Conservation (phyloP, 176 grass and related monocot genomes). For the Chrysopogon serrulatus region DNA sequence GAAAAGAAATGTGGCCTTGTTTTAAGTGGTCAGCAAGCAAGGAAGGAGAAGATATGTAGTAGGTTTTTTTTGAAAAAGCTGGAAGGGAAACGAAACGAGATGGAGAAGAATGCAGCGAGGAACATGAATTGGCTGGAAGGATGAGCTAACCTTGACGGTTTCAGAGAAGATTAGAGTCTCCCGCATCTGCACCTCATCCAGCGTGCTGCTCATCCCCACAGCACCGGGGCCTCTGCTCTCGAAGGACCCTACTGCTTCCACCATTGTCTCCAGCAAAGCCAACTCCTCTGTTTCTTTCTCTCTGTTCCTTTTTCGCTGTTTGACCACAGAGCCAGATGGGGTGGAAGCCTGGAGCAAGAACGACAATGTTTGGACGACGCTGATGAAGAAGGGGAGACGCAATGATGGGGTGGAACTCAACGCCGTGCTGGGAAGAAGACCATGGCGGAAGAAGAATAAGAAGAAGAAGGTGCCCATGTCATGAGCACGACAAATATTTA, state of each 20-base stretch:
- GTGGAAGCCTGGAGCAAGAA: not conserved
- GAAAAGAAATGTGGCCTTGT: not conserved
- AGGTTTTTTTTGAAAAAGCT: not conserved
- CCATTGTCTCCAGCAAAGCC: conserved; percentile 19
- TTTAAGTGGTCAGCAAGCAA: not conserved
- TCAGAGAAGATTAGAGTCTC: conserved; percentile 67
- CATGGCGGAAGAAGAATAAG: not conserved
- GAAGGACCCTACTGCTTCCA: conserved; percentile 18
- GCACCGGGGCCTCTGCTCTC: conserved; percentile 11
- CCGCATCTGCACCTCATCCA: conserved; percentile 64
- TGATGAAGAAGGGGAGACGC: not conserved
- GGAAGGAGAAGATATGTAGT: no score
- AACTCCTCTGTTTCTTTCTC: not conserved
- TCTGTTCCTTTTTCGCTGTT: not conserved
- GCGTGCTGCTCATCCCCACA: conserved; percentile 20
- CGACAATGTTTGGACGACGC: not conserved
- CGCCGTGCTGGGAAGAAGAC: conserved; percentile 17
- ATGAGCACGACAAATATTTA: conserved; percentile 41
- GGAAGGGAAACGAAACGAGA: not conserved
- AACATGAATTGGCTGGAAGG: not conserved
- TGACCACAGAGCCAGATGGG: not conserved
- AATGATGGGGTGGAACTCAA: not conserved
- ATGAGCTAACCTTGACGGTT: conserved; percentile 61
- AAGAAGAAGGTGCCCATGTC: conserved; percentile 30
- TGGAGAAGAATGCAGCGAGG: not conserved